Base-by-base conservation (phyloP, 306 rosid genomes). In the Carpinus viminea region DNA sequence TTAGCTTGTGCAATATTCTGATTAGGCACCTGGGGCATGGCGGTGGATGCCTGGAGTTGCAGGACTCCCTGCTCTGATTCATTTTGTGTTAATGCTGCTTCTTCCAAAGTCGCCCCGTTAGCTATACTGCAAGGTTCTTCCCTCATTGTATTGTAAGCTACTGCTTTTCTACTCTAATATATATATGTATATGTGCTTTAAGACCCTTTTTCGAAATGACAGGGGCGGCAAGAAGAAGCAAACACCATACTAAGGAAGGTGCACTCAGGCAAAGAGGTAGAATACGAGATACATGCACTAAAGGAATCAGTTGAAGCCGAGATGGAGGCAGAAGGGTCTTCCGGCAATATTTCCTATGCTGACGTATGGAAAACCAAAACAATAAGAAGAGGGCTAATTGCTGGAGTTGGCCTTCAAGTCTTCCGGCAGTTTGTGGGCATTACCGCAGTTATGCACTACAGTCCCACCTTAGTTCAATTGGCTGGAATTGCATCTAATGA, bases 41-140 rank as follows among this genome's bases (percentile, higher is more conserved):
- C 83, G 94, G 76, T 90, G 92, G 94, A 90, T 90, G 94, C 86
- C 85, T 47, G 94, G 94, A n/a, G 87, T 88, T 46, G 92, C 92
- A 5, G 92, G 88, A 60, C 18, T 64, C 48, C 94, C 92, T n/a
- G 94, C 91, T 52, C 0, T 75, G 7, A 12, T 88, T 13, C 92
- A 90, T 78, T 66, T 85, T 38, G 0, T 68, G 12, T 73, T 88
- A 1, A 90, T 90, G 92, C 0, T 88, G 10, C 5, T 68, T 5
- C 94, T 90, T 43, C 94, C 91, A 2, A 91, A 90, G 82, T 90
- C 94, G 16, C 94, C 94, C 0, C 91, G 91, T 62, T 90, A 91
- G 94, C 71, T 90, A 21, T 90, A 52, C 81, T 76, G 94, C 73
- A 86, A 90, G 90, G 91, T 87, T n/a, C 2, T 59, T 55, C 8